phyloP scores from a whole-genome alignment of 2,329 filamentous ascomycete species.

The Fusarium secorum region DNA sequence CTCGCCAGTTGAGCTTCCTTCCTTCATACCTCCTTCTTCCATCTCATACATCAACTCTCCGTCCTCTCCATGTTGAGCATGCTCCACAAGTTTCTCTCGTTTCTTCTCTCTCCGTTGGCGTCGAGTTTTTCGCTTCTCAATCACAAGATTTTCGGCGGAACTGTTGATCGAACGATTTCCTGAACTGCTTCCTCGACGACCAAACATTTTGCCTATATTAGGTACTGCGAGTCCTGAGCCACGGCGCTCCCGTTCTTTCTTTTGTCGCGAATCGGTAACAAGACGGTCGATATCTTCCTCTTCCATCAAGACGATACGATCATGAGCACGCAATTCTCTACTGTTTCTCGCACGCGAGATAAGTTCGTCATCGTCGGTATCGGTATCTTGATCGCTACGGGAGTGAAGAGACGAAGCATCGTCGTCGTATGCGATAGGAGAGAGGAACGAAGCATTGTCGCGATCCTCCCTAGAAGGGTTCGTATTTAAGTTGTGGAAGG shows the following conservation, averaged over 20 bases:
- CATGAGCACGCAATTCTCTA: slow-evolving; percentile 73
- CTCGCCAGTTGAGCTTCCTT: slow-evolving; percentile 69
- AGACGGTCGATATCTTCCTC: slow-evolving; percentile 75
- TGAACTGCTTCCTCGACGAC: slow-evolving; percentile 48
- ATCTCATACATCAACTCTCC: slow-evolving; percentile 87
- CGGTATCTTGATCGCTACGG: slow-evolving; percentile 75
- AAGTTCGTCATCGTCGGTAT: slow-evolving; percentile 78
- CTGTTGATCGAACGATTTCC: slow-evolving; percentile 49
- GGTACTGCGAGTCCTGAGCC: slow-evolving; percentile 60
- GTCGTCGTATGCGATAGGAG: slow-evolving; percentile 71
- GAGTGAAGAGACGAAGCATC: slow-evolving; percentile 73
- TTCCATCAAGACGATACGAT: slow-evolving; percentile 75
- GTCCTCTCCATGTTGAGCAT: slow-evolving; percentile 70
- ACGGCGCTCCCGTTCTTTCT: slow-evolving; percentile 59
- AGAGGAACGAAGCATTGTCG: slow-evolving; percentile 62
- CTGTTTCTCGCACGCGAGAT: slow-evolving; percentile 72
- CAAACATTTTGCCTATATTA: slow-evolving; percentile 58
- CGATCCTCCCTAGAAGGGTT: slow-evolving; percentile 31
- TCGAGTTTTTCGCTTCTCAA: slow-evolving; percentile 59
- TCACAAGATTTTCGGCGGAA: slow-evolving; percentile 58
- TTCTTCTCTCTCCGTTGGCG: slow-evolving; percentile 61
- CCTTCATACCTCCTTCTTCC: slow-evolving; percentile 79
- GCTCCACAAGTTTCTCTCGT: slow-evolving; percentile 59
- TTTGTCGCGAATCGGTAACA: slow-evolving; percentile 60
- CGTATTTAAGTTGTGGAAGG: slow-evolving; percentile 35